These are phyloP conservation scores for Melampsora larici-populina DNA, from an alignment of 1,284 basidiomycete genomes.

Conservation along the genomic window DNA sequence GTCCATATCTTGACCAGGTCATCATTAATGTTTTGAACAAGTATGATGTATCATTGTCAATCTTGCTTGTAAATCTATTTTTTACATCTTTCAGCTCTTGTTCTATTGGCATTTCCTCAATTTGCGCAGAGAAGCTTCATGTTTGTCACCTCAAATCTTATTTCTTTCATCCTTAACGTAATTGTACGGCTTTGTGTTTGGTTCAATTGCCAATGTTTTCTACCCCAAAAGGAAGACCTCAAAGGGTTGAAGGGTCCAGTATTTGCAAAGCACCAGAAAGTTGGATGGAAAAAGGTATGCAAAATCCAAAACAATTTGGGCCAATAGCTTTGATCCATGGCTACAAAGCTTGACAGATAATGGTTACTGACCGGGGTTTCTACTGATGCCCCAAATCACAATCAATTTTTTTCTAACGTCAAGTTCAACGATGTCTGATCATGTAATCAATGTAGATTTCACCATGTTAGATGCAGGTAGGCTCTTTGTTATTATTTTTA, in stretches of 20 bases:
- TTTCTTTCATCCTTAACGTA: too few relatives aligned
- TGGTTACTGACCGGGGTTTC: too few relatives aligned
- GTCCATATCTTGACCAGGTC: too few relatives aligned
- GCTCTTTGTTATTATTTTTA: constrained; percentile 3
- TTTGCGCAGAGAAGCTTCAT: too few relatives aligned
- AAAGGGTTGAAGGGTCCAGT: neutral
- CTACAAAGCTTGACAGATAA: too few relatives aligned
- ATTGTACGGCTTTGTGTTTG: too few relatives aligned
- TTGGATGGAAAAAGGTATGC: constrained; percentile 8
- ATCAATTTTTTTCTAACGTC: neutral
- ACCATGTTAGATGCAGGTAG: constrained; percentile 37
- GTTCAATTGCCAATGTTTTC: neutral
- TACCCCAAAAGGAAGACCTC: neutral
- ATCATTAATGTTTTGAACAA: neutral
- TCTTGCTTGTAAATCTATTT: neutral
- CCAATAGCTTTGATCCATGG: too few relatives aligned
- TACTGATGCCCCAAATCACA: neutral
- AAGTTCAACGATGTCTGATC: constrained; percentile 31
- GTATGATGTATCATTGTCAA: neutral
- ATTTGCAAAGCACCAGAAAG: neutral
- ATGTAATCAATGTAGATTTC: constrained; percentile 25
- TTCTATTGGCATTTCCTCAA: too few relatives aligned
- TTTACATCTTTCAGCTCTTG: neutral
- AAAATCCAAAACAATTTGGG: neutral
- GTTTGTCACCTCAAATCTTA: too few relatives aligned